Conservation (phyloP, 1,284 basidiomycete species). For the Apiotrichum veenhuisii region DNA sequence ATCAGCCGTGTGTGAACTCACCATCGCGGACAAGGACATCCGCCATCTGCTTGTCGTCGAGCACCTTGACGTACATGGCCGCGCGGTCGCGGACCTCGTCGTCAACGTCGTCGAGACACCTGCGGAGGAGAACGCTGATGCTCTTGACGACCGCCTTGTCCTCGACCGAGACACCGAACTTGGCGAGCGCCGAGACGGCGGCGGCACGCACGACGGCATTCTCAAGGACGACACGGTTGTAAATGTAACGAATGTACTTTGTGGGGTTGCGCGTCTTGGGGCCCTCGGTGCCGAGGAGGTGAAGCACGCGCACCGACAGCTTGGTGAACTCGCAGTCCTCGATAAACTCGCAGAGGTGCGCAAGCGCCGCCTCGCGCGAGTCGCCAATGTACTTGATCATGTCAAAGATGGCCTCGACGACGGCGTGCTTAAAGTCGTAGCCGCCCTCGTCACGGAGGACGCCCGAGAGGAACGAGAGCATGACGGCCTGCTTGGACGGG, state of each 20-base stretch:
- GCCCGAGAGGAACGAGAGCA: slow-evolving; percentile 91
- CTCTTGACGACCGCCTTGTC: slow-evolving; percentile 78
- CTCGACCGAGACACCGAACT: slow-evolving; percentile 86
- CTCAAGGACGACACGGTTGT: slow-evolving; percentile 97
- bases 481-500: slow-evolving; percentile 89
- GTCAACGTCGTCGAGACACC: slow-evolving; percentile 96
- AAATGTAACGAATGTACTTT: slow-evolving; percentile 99
- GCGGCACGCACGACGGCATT: slow-evolving; percentile 97
- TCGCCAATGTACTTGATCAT: slow-evolving; percentile 98
- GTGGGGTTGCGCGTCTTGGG: slow-evolving; percentile 92
- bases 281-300: slow-evolving; percentile 92
- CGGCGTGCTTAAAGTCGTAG: slow-evolving; percentile 98
- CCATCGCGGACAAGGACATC: slow-evolving; percentile 80
- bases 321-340: slow-evolving; percentile 99
- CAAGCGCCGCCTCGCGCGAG: slow-evolving; percentile 89
- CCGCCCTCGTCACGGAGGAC: slow-evolving; percentile 95
- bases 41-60: slow-evolving; percentile 74
- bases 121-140: slow-evolving; percentile 78
- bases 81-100: slow-evolving; percentile 99
- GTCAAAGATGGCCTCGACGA: slow-evolving; percentile 99
- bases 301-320: slow-evolving; percentile 92
- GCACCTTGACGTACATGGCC: slow-evolving; percentile 83
- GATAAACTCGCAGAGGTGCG: slow-evolving; percentile 99
- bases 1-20: background rate
- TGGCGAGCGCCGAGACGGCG: slow-evolving; percentile 89